Evolutionary conservation across 2,329 filamentous ascomycete genomes (phyloP).

Genomic region (Capronia coronata): DNA sequence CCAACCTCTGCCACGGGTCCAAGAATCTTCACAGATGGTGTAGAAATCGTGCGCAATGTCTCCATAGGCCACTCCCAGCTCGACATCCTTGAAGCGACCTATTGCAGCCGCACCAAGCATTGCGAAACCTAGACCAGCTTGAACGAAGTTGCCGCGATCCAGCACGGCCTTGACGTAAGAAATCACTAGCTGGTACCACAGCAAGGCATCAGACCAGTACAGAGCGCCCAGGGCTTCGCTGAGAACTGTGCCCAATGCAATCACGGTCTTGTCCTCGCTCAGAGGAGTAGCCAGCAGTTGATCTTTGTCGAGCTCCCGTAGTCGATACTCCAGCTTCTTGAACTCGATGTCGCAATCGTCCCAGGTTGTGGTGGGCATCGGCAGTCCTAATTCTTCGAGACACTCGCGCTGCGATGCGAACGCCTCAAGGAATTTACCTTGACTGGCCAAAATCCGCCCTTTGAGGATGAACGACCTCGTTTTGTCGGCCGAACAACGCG

Average conservation of each 20-base stretch:
- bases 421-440: constrained; percentile 63
- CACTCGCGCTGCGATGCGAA: constrained; percentile 65
- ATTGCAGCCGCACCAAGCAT: constrained; percentile 52
- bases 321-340: constrained; percentile 52
- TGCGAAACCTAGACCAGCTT: constrained; percentile 53
- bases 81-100: constrained; percentile 52
- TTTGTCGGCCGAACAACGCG: constrained; percentile 68
- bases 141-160: constrained; percentile 49
- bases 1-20: constrained; percentile 51
- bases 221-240: constrained; percentile 53
- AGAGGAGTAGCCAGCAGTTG: constrained; percentile 36
- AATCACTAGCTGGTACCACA: constrained; percentile 56
- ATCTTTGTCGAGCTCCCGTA: constrained; percentile 52
- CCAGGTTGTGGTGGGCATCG: constrained; percentile 60
- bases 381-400: constrained; percentile 61
- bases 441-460: constrained; percentile 69
- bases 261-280: constrained; percentile 38
- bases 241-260: constrained; percentile 49
- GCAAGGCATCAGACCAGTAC: constrained; percentile 54
- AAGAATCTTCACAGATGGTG: constrained; percentile 47
- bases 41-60: constrained; percentile 49
- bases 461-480: constrained; percentile 77
- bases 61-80: constrained; percentile 49
- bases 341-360: constrained; percentile 74
- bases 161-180: constrained; percentile 53